Evolutionary conservation across 257 asterid genomes (phyloP).

Genomic region (Nicotiana attenuata): DNA sequence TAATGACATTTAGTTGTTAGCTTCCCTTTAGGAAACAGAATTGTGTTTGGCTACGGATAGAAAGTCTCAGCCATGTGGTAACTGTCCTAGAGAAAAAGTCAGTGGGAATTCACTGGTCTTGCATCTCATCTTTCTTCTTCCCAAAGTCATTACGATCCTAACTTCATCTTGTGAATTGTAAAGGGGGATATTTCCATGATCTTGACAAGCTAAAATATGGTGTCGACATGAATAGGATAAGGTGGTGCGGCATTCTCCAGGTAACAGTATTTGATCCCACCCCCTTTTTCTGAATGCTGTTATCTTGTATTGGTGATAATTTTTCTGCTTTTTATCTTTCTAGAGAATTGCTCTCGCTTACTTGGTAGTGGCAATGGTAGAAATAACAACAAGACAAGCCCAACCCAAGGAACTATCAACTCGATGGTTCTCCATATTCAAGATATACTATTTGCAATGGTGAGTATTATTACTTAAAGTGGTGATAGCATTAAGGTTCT

Average conservation of each 20-base stretch:
- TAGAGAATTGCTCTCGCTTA: constrained; percentile 77
- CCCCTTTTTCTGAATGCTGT: background rate
- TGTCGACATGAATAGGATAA: constrained; percentile 58
- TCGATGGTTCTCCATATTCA: constrained; percentile 47
- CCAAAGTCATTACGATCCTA: background rate
- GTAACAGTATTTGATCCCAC: constrained; percentile 24
- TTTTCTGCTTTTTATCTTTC: constrained; percentile 9
- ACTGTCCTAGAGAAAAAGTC: no score
- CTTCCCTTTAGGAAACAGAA: background rate
- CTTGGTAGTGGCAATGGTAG: constrained; percentile 55
- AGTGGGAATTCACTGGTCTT: background rate
- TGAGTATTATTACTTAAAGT: constrained; percentile 18
- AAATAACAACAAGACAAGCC: constrained; percentile 37
- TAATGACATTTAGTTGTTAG: background rate
- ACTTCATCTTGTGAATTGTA: constrained; percentile 7
- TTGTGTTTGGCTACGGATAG: background rate
- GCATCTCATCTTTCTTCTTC: background rate
- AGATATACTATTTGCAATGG: constrained; percentile 63
- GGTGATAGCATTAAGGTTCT: background rate
- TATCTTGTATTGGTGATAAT: background rate
- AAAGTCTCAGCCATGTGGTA: background rate
- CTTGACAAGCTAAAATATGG: constrained; percentile 70
- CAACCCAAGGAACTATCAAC: constrained; percentile 21
- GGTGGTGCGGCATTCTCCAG: constrained; percentile 90
- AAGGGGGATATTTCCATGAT: constrained; percentile 81